Conservation (phyloP, 202 grass and related monocot species). For the Zizania palustris region DNA sequence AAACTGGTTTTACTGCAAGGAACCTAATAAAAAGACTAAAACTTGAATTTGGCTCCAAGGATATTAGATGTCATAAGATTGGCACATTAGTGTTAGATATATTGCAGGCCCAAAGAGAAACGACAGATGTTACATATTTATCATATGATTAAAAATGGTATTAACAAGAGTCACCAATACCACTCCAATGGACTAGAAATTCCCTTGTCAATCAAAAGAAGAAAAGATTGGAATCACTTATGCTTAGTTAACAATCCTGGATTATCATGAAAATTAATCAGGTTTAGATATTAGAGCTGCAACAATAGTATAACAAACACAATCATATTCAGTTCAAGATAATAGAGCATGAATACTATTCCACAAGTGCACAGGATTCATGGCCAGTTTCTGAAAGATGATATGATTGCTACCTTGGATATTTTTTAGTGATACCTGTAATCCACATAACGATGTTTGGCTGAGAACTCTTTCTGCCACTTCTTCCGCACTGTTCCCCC, state of each 20-base stretch:
- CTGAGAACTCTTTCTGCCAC: constrained; percentile 85
- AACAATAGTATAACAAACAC: neutral
- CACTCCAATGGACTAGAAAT: constrained; percentile 11
- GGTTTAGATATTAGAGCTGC: neutral
- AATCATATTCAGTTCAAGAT: constrained; percentile 10
- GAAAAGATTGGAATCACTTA: neutral
- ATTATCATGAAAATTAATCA: constrained; percentile 2
- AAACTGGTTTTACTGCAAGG: constrained; percentile 15
- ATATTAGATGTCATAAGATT: constrained; percentile 18
- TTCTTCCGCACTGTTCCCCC: constrained; percentile 84
- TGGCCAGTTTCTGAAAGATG: neutral
- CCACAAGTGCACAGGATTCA: neutral
- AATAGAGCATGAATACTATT: neutral
- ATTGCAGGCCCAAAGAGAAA: neutral
- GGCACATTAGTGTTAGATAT: neutral
- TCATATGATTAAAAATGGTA: constrained; percentile 4
- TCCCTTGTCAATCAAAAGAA: neutral
- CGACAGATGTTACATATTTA: neutral
- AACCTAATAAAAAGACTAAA: constrained; percentile 7
- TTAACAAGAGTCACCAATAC: neutral
- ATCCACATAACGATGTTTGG: constrained; percentile 78
- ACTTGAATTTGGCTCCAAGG: neutral
- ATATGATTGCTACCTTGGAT: neutral
- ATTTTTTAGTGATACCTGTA: constrained; percentile 64
- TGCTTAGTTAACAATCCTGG: neutral